A percentile compares a stretch with the other conserved stretches of the same genome.
phyloP scores from a whole-genome alignment of 2,329 filamentous ascomycete species.

The Neoarthrinium moseri region DNA sequence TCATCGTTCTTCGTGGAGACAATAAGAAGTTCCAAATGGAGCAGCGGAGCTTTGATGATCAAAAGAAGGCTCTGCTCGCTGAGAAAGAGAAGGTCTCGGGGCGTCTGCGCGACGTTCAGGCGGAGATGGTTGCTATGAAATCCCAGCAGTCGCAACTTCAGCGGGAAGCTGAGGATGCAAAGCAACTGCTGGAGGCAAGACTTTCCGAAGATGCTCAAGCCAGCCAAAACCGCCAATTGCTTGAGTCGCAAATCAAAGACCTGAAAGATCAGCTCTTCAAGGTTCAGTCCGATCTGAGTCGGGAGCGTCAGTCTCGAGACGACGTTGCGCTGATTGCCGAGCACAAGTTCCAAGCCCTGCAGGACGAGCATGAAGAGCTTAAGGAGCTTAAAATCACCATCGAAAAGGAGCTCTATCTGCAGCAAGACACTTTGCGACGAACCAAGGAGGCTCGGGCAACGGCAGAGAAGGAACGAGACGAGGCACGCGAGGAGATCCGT shows the following conservation, averaged over 20 bases:
- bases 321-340: slow-evolving; percentile 90
- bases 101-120: slow-evolving; percentile 80
- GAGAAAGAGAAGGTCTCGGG: slow-evolving; percentile 79
- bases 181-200: slow-evolving; percentile 80
- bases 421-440: slow-evolving; percentile 86
- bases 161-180: slow-evolving; percentile 86
- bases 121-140: slow-evolving; percentile 82
- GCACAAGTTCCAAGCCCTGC: slow-evolving; percentile 79
- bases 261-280: slow-evolving; percentile 84
- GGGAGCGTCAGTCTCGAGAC: slow-evolving; percentile 89
- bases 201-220: slow-evolving; percentile 88
- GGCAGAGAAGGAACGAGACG: slow-evolving; percentile 85
- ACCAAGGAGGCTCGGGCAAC: slow-evolving; percentile 77
- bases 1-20: slow-evolving; percentile 81
- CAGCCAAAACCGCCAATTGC: slow-evolving; percentile 73
- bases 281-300: slow-evolving; percentile 82
- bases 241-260: slow-evolving; percentile 84
- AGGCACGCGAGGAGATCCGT: slow-evolving; percentile 82
- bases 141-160: slow-evolving; percentile 82
- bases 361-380: slow-evolving; percentile 80
- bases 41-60: slow-evolving; percentile 73
- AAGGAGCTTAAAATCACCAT: slow-evolving; percentile 97
- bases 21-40: slow-evolving; percentile 81
- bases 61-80: slow-evolving; percentile 66
- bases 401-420: slow-evolving; percentile 94